Conservation (phyloP, 768 basidiomycete genomes). For the Lentinula guzmanii region DNA sequence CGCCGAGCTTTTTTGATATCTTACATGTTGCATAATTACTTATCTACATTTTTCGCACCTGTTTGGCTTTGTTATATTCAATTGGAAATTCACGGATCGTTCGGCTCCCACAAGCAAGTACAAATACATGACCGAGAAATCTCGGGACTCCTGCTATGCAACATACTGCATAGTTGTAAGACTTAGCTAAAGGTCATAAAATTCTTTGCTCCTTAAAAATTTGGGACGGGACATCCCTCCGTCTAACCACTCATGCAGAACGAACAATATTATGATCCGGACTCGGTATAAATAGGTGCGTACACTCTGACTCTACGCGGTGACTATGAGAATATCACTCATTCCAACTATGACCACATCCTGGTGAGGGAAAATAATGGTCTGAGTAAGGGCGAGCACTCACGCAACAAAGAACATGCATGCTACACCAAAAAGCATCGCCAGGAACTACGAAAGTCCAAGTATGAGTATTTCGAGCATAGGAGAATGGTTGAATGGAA, state of each 20-base stretch:
- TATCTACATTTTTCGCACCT: no score
- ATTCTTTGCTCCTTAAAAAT: not conserved
- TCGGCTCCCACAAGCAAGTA: no score
- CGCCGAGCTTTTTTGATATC: not conserved
- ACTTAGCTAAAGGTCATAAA: no score
- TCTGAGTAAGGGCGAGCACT: slow-evolving; percentile 28
- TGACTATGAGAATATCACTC: slow-evolving; percentile 25
- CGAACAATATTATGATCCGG: not conserved
- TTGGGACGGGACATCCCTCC: no score
- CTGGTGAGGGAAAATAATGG: not conserved
- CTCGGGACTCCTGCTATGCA: no score
- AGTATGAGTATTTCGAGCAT: slow-evolving; percentile 10
- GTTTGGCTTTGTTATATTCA: no score
- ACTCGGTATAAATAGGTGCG: not conserved
- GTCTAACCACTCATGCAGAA: no score
- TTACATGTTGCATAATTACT: no score
- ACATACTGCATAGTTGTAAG: no score
- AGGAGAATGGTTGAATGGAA: slow-evolving; percentile 2
- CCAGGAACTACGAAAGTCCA: slow-evolving; percentile 61
- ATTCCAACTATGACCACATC: slow-evolving; percentile 54
- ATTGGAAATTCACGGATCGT: no score
- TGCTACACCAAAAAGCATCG: slow-evolving; percentile 84
- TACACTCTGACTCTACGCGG: not conserved
- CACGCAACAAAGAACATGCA: slow-evolving; percentile 94
- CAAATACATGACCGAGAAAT: no score